Evolutionary conservation across 1,284 basidiomycete genomes (phyloP).

Genomic region (Mycosarcoma mackinlayi): DNA sequence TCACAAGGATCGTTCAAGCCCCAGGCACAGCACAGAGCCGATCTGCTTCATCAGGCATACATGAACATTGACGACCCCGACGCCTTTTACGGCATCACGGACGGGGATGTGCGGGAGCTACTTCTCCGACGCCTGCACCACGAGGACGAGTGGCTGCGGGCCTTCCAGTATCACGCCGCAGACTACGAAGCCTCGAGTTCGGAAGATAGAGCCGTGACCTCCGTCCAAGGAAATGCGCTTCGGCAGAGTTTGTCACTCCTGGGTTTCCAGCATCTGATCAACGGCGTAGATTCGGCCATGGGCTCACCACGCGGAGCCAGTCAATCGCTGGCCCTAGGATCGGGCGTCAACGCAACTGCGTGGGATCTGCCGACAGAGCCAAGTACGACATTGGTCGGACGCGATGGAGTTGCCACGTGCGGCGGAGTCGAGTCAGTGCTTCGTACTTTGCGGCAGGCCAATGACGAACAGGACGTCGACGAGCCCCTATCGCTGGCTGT

Average conservation of each 20-base stretch:
- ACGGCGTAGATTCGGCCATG: conserved; percentile 60
- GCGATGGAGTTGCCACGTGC: too few species aligned
- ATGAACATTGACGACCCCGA: conserved; percentile 95
- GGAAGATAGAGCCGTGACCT: not conserved
- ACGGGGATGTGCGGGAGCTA: conserved; percentile 79
- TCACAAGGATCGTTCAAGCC: conserved; percentile 13
- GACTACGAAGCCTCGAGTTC: conserved; percentile 73
- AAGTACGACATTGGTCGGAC: conserved; percentile 12
- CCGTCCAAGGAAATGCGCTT: conserved; percentile 3
- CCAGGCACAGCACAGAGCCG: conserved; percentile 11
- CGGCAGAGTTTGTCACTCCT: conserved; percentile 76
- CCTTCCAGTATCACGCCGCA: conserved; percentile 89
- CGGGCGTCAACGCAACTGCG: conserved; percentile 88
- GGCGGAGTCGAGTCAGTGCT: conserved; percentile 85
- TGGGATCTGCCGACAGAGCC: conserved; percentile 76
- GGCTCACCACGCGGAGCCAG: conserved; percentile 38
- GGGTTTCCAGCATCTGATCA: conserved; percentile 85
- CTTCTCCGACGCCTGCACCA: conserved; percentile 88
- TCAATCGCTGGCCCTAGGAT: conserved; percentile 73
- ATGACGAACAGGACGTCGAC: conserved; percentile 23
- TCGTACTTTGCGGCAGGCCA: conserved; percentile 74
- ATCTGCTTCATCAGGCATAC: conserved; percentile 87
- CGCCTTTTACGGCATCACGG: conserved; percentile 91
- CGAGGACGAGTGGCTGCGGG: conserved; percentile 89
- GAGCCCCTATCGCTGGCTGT: conserved; percentile 22